phyloP scores from a whole-genome alignment of 306 rosid species.

The Trichosanthes cucumerina region DNA sequence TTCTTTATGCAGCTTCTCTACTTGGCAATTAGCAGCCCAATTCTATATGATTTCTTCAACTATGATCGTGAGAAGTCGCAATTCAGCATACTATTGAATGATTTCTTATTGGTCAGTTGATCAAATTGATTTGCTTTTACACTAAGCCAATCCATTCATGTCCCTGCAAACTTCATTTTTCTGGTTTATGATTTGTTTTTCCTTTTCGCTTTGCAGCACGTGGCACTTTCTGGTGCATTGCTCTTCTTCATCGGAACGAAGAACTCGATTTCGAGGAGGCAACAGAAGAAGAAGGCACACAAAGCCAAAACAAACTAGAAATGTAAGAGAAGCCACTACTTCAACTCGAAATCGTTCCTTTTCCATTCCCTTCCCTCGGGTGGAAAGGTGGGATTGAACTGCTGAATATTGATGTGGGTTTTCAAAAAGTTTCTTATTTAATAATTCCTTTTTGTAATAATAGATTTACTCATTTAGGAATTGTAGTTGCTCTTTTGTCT shows the following conservation, averaged over 20 bases:
- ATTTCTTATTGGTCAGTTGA: conserved; percentile 62
- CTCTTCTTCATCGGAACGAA: conserved; percentile 77
- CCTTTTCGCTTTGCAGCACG: conserved; percentile 27
- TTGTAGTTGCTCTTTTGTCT: conserved; percentile 1
- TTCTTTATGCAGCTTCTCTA: conserved; percentile 38
- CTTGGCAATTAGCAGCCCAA: conserved; percentile 50
- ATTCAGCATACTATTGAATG: conserved; percentile 36
- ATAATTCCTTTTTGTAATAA: conserved; percentile 3
- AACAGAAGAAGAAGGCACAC: conserved; percentile 53
- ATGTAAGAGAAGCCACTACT: neutral
- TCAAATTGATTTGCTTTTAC: neutral
- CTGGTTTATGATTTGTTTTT: conserved; percentile 1
- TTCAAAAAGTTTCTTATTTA: neutral
- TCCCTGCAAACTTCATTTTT: neutral
- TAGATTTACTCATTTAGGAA: conserved; percentile 1
- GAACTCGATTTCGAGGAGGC: conserved; percentile 54
- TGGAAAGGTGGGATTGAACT: neutral
- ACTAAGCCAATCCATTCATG: neutral
- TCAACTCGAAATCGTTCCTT: neutral
- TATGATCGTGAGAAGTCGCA: conserved; percentile 32
- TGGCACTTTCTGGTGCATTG: conserved; percentile 72
- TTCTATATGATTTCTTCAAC: conserved; percentile 76
- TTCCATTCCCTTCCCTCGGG: neutral
- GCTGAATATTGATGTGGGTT: neutral
- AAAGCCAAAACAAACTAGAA: conserved; percentile 52